Base-by-base conservation (phyloP, 176 grass and related monocot species). In the Lolium perenne region DNA sequence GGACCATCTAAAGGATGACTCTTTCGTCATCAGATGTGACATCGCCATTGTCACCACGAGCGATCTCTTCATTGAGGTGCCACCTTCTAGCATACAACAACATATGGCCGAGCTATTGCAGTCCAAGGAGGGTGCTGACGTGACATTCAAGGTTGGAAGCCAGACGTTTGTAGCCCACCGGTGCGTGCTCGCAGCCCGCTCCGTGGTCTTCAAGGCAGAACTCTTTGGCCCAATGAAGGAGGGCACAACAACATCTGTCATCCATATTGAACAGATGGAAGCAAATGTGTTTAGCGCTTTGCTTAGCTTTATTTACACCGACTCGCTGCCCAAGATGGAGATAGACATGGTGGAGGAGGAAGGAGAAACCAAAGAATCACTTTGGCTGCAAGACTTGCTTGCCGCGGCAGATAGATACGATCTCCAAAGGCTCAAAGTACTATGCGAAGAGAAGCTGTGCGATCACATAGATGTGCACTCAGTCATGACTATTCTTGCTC, bases 221-320 rank as follows among this genome's bases (percentile, higher is more conserved):
- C 69, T 72, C 5, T 71, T 22, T 14, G 69, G 69, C 10, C 20
- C 69, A 1, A 72, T 72, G 69, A 72, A 72, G 41, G 41, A 72
- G 41, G 69, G 69, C 69, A 22, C 1, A 13, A 46, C 0, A 22
- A 11, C 10, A 47, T 11, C 18, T 12, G 8, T 13, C 69, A 64
- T 64, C 61, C 61, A 41, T 29, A 62, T 71, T n/a, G 38, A 71
- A 20, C 38, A n/a, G 1, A 71, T 71, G 67, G 67, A 71, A 43
- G 8, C 38, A 71, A 71, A 43, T 0, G 67, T 71, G 38, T 71
- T 71, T 71, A 20, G 10, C 7, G 38, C 38, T 13, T 8, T 71
- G 8, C 67, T 71, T 3, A 11, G 8, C 7, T 71, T 71, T 11
- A 41, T 71, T n/a, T 71, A 71, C 17, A 71, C 38, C 8, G 67